Evolutionary conservation across 306 rosid species (phyloP).

Genomic region (Quercus robur): DNA sequence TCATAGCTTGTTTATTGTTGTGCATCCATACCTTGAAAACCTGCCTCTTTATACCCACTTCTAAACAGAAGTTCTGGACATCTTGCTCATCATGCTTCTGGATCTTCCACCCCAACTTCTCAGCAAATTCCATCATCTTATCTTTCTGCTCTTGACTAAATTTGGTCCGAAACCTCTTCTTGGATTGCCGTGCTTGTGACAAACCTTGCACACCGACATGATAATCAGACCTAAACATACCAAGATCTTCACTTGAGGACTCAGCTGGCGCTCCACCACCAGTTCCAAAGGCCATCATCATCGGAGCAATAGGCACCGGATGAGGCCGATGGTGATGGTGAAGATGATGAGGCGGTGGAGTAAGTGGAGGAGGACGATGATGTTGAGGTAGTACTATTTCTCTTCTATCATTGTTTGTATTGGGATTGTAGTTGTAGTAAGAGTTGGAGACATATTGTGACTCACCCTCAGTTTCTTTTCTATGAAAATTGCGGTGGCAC

Average conservation of each 20-base stretch:
- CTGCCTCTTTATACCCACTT: slow-evolving; percentile 61
- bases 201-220: slow-evolving; percentile 22
- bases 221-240: slow-evolving; percentile 35
- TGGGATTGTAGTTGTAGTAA: slow-evolving; percentile 21
- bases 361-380: slow-evolving; percentile 11
- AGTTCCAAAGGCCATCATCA: slow-evolving; percentile 83
- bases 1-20: slow-evolving; percentile 80
- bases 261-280: slow-evolving; percentile 49
- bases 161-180: slow-evolving; percentile 83
- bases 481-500: slow-evolving; percentile 87
- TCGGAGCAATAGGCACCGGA: slow-evolving; percentile 40
- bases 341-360: slow-evolving; percentile 22
- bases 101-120: slow-evolving; percentile 83
- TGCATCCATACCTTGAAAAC: slow-evolving; percentile 99
- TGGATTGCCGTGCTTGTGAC: slow-evolving; percentile 28
- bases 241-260: slow-evolving; percentile 87
- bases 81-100: slow-evolving; percentile 88
- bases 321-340: slow-evolving; percentile 16
- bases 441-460: slow-evolving; percentile 12
- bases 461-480: slow-evolving; percentile 61
- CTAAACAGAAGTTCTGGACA: slow-evolving; percentile 77
- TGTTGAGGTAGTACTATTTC: slow-evolving; percentile 16
- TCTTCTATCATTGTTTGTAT: slow-evolving; percentile 19
- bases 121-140: slow-evolving; percentile 82
- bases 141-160: slow-evolving; percentile 74